Evolutionary conservation across 1,284 basidiomycete species (phyloP).

Genomic region (Vanrija pseudolonga): DNA sequence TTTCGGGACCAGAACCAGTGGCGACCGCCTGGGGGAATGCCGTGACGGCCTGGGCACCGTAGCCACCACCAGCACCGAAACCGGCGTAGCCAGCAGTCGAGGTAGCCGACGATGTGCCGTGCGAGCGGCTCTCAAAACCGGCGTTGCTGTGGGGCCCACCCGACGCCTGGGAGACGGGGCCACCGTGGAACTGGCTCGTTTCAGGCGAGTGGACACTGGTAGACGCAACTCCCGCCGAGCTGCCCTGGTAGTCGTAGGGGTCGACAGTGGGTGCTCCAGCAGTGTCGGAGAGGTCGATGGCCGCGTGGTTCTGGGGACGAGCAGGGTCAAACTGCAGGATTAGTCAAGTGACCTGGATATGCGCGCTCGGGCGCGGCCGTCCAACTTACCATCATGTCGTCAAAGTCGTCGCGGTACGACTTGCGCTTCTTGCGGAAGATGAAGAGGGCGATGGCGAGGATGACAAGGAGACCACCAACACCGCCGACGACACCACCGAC

Average conservation of each 20-base stretch:
- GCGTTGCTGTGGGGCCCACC: background rate
- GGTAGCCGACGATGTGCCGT: constrained; percentile 35
- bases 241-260: constrained; percentile 34
- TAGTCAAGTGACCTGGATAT: background rate
- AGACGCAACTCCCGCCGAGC: constrained; percentile 31
- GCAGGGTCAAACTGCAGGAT: constrained; percentile 41
- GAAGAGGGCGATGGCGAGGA: constrained; percentile 35
- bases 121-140: constrained; percentile 22
- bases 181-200: constrained; percentile 38
- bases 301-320: constrained; percentile 35
- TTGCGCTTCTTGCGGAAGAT: constrained; percentile 34
- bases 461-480: constrained; percentile 40
- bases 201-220: constrained; percentile 32
- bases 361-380: background rate
- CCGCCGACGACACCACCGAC: constrained; percentile 48
- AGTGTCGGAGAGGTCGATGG: constrained; percentile 44
- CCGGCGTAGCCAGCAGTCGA: constrained; percentile 41
- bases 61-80: constrained; percentile 27
- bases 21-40: constrained; percentile 7
- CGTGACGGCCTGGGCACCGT: background rate
- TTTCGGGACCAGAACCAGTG: constrained; percentile 17
- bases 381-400: constrained; percentile 47
- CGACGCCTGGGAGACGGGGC: background rate
- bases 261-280: constrained; percentile 31
- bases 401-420: constrained; percentile 42